A percentile compares a stretch with the other conserved stretches of the same genome.
phyloP scores from a whole-genome alignment of 108 stramenopile genomes.

The Skeletonema potamos region DNA sequence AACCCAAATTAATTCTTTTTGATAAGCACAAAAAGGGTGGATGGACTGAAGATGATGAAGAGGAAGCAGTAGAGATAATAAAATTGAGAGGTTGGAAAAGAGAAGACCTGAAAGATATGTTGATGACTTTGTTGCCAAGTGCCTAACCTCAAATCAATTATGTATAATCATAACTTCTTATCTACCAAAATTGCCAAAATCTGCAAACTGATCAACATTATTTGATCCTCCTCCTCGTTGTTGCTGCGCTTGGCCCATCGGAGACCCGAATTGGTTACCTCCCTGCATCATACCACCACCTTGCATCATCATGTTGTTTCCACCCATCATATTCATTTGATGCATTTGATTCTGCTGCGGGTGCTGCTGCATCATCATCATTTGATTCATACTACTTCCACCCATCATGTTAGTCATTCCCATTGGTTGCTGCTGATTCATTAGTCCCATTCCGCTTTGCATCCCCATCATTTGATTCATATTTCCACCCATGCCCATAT shows the following conservation, averaged over 20 bases:
- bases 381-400: slow-evolving; percentile 36
- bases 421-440: slow-evolving; percentile 12
- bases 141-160: slow-evolving; percentile 7
- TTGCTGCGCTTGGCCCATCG: slow-evolving; percentile 23
- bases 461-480: not conserved
- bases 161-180: not conserved
- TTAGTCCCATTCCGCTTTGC: slow-evolving; percentile 27
- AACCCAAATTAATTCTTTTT: slow-evolving; percentile 42
- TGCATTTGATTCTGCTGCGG: slow-evolving; percentile 27
- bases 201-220: slow-evolving; percentile 42
- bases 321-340: slow-evolving; percentile 27
- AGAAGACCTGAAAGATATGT: slow-evolving; percentile 69
- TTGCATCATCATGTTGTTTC: slow-evolving; percentile 1
- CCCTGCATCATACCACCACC: slow-evolving; percentile 25
- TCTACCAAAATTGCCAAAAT: slow-evolving; percentile 50
- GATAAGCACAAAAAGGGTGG: slow-evolving; percentile 40
- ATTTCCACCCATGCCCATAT: slow-evolving; percentile 12
- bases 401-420: slow-evolving; percentile 10
- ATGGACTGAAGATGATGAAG: slow-evolving; percentile 42
- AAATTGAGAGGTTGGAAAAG: slow-evolving; percentile 58
- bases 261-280: slow-evolving; percentile 14
- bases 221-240: slow-evolving; percentile 20
- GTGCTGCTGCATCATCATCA: slow-evolving; percentile 21
- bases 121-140: slow-evolving; percentile 62
- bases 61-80: slow-evolving; percentile 50